Evolutionary conservation across 768 basidiomycete species (phyloP).

Genomic region (Mycena epipterygia): DNA sequence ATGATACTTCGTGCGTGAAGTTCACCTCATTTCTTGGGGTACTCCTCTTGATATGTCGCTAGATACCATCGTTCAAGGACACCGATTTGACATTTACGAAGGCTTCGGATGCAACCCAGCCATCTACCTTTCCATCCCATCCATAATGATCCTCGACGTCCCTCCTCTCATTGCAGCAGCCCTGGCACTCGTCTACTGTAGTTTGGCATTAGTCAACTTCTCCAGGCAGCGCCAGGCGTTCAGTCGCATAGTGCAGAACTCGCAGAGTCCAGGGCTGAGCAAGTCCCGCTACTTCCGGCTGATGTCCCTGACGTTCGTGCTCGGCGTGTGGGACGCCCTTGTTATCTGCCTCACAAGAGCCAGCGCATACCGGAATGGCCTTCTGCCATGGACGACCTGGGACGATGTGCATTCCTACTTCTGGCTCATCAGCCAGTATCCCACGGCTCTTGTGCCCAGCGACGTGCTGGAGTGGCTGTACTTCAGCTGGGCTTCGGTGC

Average conservation of each 20-base stretch:
- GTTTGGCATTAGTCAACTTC: constrained; percentile 6
- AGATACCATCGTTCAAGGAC: constrained; percentile 22
- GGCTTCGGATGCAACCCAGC: constrained; percentile 18
- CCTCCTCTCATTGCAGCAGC: constrained; percentile 1
- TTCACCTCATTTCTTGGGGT: neutral
- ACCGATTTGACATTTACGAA: constrained; percentile 13
- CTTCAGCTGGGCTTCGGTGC: constrained; percentile 8
- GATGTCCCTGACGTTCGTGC: neutral
- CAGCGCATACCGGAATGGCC: neutral
- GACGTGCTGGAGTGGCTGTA: neutral
- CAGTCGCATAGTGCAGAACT: neutral
- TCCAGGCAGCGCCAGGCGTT: neutral
- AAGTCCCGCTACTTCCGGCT: neutral
- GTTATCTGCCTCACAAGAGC: neutral
- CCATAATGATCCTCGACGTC: constrained; percentile 3
- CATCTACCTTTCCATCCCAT: neutral
- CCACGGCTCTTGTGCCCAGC: neutral
- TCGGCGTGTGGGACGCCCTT: constrained; percentile 9
- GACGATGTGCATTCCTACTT: constrained; percentile 17
- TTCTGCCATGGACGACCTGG: constrained; percentile 18
- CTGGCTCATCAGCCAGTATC: constrained; percentile 1
- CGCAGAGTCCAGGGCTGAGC: neutral
- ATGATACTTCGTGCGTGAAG: constrained; percentile 20
- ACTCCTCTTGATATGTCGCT: neutral
- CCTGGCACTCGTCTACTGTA: neutral